These are phyloP conservation scores for Penicillium hordei DNA, from an alignment of 2,329 filamentous ascomycete species.

Conservation along the genomic window DNA sequence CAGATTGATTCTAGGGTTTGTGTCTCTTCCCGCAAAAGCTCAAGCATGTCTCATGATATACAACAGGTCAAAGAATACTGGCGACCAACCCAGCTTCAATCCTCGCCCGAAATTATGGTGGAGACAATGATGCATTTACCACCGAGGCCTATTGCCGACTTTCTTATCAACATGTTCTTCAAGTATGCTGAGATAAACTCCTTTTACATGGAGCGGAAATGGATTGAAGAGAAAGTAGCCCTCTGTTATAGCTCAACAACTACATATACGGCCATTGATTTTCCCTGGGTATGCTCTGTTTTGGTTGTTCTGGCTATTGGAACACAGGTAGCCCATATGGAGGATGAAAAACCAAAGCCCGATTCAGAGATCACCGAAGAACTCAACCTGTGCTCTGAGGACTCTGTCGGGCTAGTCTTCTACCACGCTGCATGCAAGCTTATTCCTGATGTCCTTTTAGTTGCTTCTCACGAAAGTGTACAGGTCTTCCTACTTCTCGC, in stretches of 20 bases:
- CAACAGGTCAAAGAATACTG: conserved; percentile 40
- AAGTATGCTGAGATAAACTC: conserved; percentile 43
- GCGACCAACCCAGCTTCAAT: conserved; percentile 42
- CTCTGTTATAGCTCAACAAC: conserved; percentile 34
- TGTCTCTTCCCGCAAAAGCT: neutral
- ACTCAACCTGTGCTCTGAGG: conserved; percentile 43
- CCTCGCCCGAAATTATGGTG: conserved; percentile 33
- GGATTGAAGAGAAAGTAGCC: conserved; percentile 39
- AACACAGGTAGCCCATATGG: conserved; percentile 45
- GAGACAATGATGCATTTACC: conserved; percentile 39
- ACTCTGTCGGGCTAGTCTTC: conserved; percentile 55
- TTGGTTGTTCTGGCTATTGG: conserved; percentile 44
- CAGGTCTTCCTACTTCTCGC: conserved; percentile 58
- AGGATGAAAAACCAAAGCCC: conserved; percentile 30
- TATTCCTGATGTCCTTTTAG: conserved; percentile 56
- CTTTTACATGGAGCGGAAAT: conserved; percentile 42
- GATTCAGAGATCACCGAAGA: conserved; percentile 26
- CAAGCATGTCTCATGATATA: conserved; percentile 10
- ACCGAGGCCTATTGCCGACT: conserved; percentile 42
- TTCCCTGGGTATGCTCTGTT: conserved; percentile 40
- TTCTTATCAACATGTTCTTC: conserved; percentile 42
- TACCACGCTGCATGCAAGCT: conserved; percentile 56
- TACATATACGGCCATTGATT: conserved; percentile 36
- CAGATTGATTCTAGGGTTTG: conserved; percentile 29
- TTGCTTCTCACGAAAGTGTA: conserved; percentile 57